phyloP scores from a whole-genome alignment of 1,139 yeast species.

The Lodderomyces jiufengensis region DNA sequence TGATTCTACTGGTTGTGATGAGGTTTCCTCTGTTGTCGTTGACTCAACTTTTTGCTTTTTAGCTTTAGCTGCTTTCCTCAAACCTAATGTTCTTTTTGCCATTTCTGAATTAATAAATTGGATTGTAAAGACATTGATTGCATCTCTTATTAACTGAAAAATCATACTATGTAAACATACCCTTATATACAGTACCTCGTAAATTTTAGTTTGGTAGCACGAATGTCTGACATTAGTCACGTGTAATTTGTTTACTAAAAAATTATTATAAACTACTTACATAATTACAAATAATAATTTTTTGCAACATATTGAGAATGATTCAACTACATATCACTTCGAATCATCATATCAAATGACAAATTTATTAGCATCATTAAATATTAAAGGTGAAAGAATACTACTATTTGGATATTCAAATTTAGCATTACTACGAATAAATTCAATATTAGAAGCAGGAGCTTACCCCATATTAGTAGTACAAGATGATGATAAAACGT shows the following conservation, averaged over 20 bases:
- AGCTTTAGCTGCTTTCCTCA: slow-evolving; percentile 60
- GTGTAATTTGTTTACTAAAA: too few relatives aligned
- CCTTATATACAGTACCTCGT: slow-evolving; percentile 5
- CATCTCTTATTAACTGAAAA: too few relatives aligned
- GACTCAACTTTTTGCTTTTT: slow-evolving; percentile 43
- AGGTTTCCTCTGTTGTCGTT: neutral
- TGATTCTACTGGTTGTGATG: slow-evolving; percentile 14
- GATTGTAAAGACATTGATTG: neutral
- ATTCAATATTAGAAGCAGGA: slow-evolving; percentile 49
- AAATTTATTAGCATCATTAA: slow-evolving; percentile 46
- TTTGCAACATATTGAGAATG: too few relatives aligned
- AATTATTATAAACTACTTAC: too few relatives aligned
- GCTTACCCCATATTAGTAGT: slow-evolving; percentile 54
- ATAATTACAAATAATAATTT: too few relatives aligned
- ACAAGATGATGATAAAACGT: slow-evolving; percentile 17
- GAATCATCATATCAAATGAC: slow-evolving; percentile 18
- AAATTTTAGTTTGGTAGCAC: too few relatives aligned
- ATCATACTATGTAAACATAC: too few relatives aligned
- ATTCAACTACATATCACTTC: too few relatives aligned
- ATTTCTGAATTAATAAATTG: slow-evolving; percentile 20
- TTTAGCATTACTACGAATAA: slow-evolving; percentile 49
- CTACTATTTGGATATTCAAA: slow-evolving; percentile 58
- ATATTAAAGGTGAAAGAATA: slow-evolving; percentile 53
- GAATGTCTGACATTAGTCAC: too few relatives aligned
- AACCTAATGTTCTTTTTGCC: slow-evolving; percentile 79